Conservation (phyloP, 2,329 filamentous ascomycete genomes). For the Ramularia endophylla region DNA sequence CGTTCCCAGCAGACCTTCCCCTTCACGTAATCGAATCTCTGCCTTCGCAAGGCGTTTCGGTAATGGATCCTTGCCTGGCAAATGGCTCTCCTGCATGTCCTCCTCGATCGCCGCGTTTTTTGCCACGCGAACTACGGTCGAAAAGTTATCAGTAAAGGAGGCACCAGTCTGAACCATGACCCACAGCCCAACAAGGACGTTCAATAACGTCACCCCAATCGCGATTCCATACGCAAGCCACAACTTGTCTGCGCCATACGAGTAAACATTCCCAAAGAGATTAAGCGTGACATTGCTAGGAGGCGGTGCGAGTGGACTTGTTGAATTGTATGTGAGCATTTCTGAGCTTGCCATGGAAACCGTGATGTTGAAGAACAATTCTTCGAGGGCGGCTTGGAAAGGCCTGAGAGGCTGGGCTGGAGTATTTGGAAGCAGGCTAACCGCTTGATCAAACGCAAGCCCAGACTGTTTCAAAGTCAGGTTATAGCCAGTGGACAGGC, state of each 20-base stretch:
- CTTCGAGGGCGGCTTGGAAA: constrained; percentile 5
- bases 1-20: background rate
- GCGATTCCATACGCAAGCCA: constrained; percentile 16
- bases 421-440: constrained; percentile 1
- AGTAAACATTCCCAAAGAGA: constrained; percentile 13
- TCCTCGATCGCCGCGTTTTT: constrained; percentile 7
- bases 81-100: constrained; percentile 4
- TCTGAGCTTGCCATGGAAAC: constrained; percentile 12
- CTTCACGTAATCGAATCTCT: background rate
- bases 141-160: constrained; percentile 18
- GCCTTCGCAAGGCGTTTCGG: constrained; percentile 8
- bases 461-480: constrained; percentile 2
- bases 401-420: background rate
- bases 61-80: constrained; percentile 10
- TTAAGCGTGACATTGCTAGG: constrained; percentile 4
- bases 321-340: constrained; percentile 6
- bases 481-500: background rate
- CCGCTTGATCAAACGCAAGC: background rate
- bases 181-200: constrained; percentile 10
- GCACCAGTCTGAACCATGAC: constrained; percentile 8
- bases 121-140: constrained; percentile 12
- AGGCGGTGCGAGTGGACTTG: constrained; percentile 7
- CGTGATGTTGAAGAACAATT: constrained; percentile 18
- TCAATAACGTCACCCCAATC: constrained; percentile 8
- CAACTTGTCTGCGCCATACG: constrained; percentile 12